Evolutionary conservation across 208 protist genomes (phyloP), one percentile per base, ranked within the genome.

Genomic region (Acanthamoeba lenticulata): DNA sequence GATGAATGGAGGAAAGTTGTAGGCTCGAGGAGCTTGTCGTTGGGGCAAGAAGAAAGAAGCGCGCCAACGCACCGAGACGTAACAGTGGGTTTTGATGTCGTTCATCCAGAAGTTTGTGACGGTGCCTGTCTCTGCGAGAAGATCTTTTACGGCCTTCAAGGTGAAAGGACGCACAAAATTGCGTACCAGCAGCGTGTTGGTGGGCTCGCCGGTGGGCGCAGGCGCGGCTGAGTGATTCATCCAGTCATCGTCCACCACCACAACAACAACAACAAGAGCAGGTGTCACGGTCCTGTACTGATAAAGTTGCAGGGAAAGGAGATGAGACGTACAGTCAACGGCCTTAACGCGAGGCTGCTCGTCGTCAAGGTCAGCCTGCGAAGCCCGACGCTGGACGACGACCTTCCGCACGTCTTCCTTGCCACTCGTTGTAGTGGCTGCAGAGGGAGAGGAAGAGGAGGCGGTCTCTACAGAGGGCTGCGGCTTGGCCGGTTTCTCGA

Each of bases 141-240:
- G 49, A 38, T 77, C 57, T 62, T 93, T 77, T n/a, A 83, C 90
- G 42, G 90, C 90, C 47, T 83, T 93, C 40, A 93, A 40, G 34
- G 90, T 93, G 90, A 93, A 93, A 38, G 90, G 90, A 47, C 90
- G 57, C 36, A 93, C 90, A 93, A 93, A 93, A 83, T 93, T 93
- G 40, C 67, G 65, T 83, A 93, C 90, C 60, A 93, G 67, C 90
- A 93, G 90, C 36, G 90, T 93, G 60, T 38, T 93, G 44, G 90
- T 93, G 5, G 90, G 90, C 38, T 77, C 57, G 34, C 67, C 19
- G 24, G 40, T 42, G 24, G 90, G 45, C 27, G 90, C 40, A 45
- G 90, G 90, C 40, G 57, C 77, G 29, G 49, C 90, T 93, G 90
- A 17, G 9, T n/a, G n/a, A 74, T 3, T 21, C 69, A 27, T 24